Base-by-base conservation (phyloP, 345 rosid genomes). In the Camelina sativa region DNA sequence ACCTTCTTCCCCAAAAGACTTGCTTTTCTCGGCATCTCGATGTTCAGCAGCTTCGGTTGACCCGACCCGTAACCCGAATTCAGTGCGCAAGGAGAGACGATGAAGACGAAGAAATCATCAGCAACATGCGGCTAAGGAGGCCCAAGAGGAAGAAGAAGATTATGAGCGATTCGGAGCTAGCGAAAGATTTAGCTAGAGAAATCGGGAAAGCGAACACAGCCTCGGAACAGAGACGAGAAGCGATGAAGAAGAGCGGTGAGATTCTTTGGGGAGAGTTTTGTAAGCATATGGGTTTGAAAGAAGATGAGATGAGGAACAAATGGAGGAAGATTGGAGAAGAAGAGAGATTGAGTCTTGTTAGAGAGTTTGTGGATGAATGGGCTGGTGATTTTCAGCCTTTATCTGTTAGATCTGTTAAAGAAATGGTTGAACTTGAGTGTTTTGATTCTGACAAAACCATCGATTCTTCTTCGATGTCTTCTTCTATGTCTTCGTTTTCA, bases 401-500 rank as follows among this genome's bases (percentile, higher is more conserved):
- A 55, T 93, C 97, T 28, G 86, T 81, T 15, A 84, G 77, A 80
- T 91, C 90, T 44, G 87, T 86, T 0, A 81, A 72, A 68, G 88
- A 86, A 71, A 85, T 91, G 96, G 79, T 91, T 15, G 94, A 88
- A 25, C 85, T 87, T 25, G 97, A 84, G 81, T 72, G 88, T 75
- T 55, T 91, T 56, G 65, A 13, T 72, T 79, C 81, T 51, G 85
- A 80, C 64, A 76, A 66, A 46, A 44, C 77, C 0, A 7, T 2
- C 30, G 30, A 28, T 28, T 7, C 37, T 34, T 7, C 37, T 34
- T 55, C 79, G n/a, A n/a, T n/a, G 60, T 59, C 67, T 51, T 67
- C 73, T 19, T 8, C 67, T 13, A 2, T 20, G 57, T 66, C 79
- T 66, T 61, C 73, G 59, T 62, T 54, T 67, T 80, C 85, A 11